phyloP scores from a whole-genome alignment of 2,329 filamentous ascomycete species.

The Cladosporium colombiae region DNA sequence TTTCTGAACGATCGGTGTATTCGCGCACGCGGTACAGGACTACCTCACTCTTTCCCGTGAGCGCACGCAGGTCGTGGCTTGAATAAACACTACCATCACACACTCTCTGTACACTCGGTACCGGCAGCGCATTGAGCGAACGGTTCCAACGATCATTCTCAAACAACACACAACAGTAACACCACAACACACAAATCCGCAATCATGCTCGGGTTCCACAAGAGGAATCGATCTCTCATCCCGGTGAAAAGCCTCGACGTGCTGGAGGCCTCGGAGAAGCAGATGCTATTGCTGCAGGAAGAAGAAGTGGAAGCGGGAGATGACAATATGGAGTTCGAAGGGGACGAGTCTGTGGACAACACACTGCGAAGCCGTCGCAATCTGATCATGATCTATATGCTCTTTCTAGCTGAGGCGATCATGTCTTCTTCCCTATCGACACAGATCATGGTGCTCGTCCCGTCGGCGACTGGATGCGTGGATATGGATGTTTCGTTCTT shows the following conservation, averaged over 20 bases:
- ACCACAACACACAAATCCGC: constrained; percentile 11
- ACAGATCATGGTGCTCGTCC: constrained; percentile 49
- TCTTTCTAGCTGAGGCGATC: constrained; percentile 53
- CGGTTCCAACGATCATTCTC: not conserved
- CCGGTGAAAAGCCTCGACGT: constrained; percentile 45
- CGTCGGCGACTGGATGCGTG: constrained; percentile 47
- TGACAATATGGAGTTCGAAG: constrained; percentile 33
- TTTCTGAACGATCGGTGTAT: not conserved
- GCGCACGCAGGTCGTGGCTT: constrained; percentile 21
- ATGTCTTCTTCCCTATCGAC: constrained; percentile 52
- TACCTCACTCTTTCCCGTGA: constrained; percentile 10
- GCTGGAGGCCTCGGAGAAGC: constrained; percentile 42
- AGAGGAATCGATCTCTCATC: constrained; percentile 45
- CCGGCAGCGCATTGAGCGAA: not conserved
- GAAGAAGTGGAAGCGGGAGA: constrained; percentile 12
- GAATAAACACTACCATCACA: not conserved
- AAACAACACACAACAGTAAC: not conserved
- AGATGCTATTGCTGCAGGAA: constrained; percentile 21
- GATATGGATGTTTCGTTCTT: constrained; percentile 49
- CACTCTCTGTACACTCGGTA: constrained; percentile 1
- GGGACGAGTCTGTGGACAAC: constrained; percentile 27
- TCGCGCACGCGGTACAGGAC: constrained; percentile 1
- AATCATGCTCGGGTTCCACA: constrained; percentile 48
- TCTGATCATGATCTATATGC: constrained; percentile 46
- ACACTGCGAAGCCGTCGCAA: constrained; percentile 30